These are phyloP conservation scores for Panaeolus papilionaceus DNA, from an alignment of 768 basidiomycete species.

Conservation along the genomic window DNA sequence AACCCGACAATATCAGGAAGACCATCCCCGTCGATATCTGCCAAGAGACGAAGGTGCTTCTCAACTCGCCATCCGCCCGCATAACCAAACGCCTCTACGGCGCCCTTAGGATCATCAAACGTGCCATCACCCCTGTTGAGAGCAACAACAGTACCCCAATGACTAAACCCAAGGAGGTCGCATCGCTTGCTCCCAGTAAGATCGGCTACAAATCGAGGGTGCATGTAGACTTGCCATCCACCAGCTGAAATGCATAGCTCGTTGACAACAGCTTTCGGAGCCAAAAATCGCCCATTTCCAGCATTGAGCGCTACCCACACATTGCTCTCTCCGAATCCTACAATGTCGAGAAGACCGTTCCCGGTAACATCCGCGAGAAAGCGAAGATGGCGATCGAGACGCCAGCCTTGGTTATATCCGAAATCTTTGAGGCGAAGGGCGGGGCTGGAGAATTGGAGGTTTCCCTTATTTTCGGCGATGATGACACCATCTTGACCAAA, in stretches of 20 bases:
- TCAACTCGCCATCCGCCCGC: conserved; percentile 19
- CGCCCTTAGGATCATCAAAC: conserved; percentile 14
- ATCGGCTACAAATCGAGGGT: conserved; percentile 18
- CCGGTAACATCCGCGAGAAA: conserved; percentile 16
- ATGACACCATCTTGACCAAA: conserved; percentile 22
- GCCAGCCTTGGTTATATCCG: conserved; percentile 19
- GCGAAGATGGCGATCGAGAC: conserved; percentile 16
- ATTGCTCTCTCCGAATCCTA: conserved; percentile 16
- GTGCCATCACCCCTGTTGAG: conserved; percentile 16
- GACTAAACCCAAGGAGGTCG: conserved; percentile 19
- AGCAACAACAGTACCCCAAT: conserved; percentile 10
- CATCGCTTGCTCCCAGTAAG: conserved; percentile 13
- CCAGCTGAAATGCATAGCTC: conserved; percentile 14
- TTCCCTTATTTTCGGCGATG: conserved; percentile 22
- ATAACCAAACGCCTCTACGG: conserved; percentile 16
- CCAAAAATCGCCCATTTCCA: conserved; percentile 11
- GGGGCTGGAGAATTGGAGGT: conserved; percentile 16
- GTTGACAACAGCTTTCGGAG: background rate
- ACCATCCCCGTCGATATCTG: conserved; percentile 7
- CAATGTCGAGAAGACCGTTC: conserved; percentile 6
- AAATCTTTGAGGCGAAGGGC: conserved; percentile 19
- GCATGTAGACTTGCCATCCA: conserved; percentile 14
- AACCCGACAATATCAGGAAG: conserved; percentile 19
- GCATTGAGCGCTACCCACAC: conserved; percentile 5
- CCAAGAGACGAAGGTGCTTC: conserved; percentile 16